Base-by-base conservation (phyloP, 2,329 filamentous ascomycete genomes). In the Aspergillus vadensis region DNA sequence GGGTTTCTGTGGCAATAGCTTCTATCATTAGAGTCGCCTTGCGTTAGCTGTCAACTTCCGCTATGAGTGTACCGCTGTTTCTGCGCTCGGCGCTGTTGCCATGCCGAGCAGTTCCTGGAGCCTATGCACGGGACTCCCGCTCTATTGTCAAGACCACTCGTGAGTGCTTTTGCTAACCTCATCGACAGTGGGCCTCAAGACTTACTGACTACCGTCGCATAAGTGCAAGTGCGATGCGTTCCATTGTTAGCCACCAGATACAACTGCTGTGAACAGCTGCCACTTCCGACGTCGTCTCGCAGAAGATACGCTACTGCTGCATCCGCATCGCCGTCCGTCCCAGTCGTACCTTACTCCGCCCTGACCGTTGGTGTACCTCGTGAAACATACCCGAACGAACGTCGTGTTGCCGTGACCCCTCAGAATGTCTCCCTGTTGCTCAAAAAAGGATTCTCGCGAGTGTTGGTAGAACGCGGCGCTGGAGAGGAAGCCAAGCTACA, bases 371-470 rank as follows among this genome's bases (percentile, higher is more conserved):
- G 92, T 60, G 85, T 95, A 4, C 91, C 91, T 14, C 86, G 85
- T 60, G 92, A 97, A 76, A 89, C 86, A n/a, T 92, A 85, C 69
- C 85, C 87, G 0, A 86, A 88, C 60, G 92, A 97, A 79, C 87
- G 89, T 44, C 90, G 92, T 54, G 92, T 96, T 14, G 91, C 92
- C 30, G 83, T 96, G 58, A 94, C 91, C 0, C 92, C 92, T 1
- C 86, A 91, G 65, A 96, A 96, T 79, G 91, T 92, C 15, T 85
- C 88, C 2, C 80, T 96, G 1, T 79, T 97, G 1, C 85, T 93
- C 64, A 96, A 96, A 75, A 96, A 96, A 75, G 92, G 92, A 36
- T 95, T 92, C 74, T 83, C 82, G 36, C 86, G 87, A 63, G 85
- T 97, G 23, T 78, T 96, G 2, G 84, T 97, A 39, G 91, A 96